Evolutionary conservation across 192 early-diverging fungal species (phyloP).

Genomic region (Paraglomus brasilianum): DNA sequence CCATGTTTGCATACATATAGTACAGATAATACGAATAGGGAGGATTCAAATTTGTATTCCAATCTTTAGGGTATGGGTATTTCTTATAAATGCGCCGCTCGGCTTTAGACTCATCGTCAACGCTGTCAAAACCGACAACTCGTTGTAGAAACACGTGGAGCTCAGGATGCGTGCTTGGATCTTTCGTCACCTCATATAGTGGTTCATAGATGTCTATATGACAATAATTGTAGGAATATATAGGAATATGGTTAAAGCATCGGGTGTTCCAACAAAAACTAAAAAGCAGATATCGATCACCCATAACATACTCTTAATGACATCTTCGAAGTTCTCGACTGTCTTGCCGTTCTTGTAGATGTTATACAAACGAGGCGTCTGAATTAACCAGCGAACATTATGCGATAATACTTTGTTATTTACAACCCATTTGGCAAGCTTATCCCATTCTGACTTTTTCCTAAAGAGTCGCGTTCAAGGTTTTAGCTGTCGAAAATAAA

Average conservation of each 20-base stretch:
- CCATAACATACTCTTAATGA: slow-evolving; percentile 63
- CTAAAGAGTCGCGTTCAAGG: no score
- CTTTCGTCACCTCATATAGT: slow-evolving; percentile 85
- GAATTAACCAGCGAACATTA: slow-evolving; percentile 96
- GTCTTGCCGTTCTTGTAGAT: slow-evolving; percentile 70
- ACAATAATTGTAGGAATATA: background rate
- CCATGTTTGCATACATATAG: slow-evolving; percentile 88
- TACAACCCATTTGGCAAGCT: slow-evolving; percentile 89
- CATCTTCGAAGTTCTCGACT: slow-evolving; percentile 71
- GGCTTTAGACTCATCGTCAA: slow-evolving; percentile 92
- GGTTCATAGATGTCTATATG: slow-evolving; percentile 79
- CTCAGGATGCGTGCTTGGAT: slow-evolving; percentile 85
- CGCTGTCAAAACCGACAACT: slow-evolving; percentile 91
- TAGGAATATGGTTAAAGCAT: background rate
- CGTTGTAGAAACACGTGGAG: slow-evolving; percentile 92
- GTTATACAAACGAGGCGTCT: slow-evolving; percentile 88
- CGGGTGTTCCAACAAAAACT: background rate
- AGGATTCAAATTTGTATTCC: slow-evolving; percentile 67
- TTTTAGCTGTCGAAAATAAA: no score
- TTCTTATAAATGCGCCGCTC: slow-evolving; percentile 82
- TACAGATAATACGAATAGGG: slow-evolving; percentile 95
- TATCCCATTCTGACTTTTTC: slow-evolving; percentile 79
- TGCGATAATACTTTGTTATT: slow-evolving; percentile 85
- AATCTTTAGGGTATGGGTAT: slow-evolving; percentile 66
- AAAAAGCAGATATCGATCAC: background rate